phyloP scores from a whole-genome alignment of 306 rosid species.

The Citrullus mucosospermus region DNA sequence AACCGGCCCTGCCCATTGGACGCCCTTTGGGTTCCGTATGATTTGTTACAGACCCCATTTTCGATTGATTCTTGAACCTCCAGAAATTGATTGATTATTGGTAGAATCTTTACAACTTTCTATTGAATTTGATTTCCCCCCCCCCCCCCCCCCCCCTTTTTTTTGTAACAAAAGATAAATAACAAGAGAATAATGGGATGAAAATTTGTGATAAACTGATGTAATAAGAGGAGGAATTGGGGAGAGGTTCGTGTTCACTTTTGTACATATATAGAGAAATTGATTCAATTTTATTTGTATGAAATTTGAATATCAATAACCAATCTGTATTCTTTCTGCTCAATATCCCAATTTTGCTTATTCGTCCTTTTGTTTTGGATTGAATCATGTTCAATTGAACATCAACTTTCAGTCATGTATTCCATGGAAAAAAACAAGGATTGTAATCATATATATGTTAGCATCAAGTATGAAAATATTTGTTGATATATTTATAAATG shows the following conservation, averaged over 20 bases:
- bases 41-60: slow-evolving; percentile 59
- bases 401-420: too few relatives aligned
- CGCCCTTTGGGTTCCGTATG: slow-evolving; percentile 93
- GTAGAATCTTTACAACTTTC: background rate
- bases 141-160: too few relatives aligned
- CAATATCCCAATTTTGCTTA: background rate
- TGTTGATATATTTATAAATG: too few relatives aligned
- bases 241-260: background rate
- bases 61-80: slow-evolving; percentile 38
- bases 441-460: too few relatives aligned
- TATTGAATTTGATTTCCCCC: background rate
- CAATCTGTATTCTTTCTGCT: background rate
- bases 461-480: too few relatives aligned
- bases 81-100: background rate
- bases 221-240: background rate
- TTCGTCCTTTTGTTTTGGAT: background rate
- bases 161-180: background rate
- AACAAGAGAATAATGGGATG: background rate
- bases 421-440: too few relatives aligned
- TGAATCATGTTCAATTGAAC: too few relatives aligned
- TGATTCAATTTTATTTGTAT: background rate
- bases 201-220: background rate
- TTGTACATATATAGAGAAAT: background rate
- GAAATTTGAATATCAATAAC: background rate
- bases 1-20: slow-evolving; percentile 79